Base-by-base conservation (phyloP, 331 rosid genomes). In the Dryas integrifolia region DNA sequence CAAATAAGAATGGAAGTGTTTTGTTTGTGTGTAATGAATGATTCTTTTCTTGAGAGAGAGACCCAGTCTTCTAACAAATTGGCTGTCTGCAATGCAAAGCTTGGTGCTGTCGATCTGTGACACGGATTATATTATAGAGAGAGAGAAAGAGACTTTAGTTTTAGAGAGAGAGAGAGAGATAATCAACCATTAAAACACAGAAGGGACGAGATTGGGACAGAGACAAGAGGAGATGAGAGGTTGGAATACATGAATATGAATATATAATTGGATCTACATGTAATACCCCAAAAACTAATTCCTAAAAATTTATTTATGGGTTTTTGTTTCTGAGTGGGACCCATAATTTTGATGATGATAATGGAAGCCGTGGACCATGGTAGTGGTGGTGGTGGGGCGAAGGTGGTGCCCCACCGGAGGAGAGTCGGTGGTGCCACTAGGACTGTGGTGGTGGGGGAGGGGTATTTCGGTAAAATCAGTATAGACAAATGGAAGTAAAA, bases 31-130 rank as follows among this genome's bases (percentile, higher is more conserved):
- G 77, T 55, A 74, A 74, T 74, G 76, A 84, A 80, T 77, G 86
- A 87, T 89, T 84, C 87, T 84, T 88, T 88, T 68, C 92, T 84
- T 87, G 85, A 76, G 65, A 84, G 79, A 76, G 51, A 84, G 79
- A 79, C 86, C 64, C 68, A 77, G 82, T 77, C 48, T 48, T 74
- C 41, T 47, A 67, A 57, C 81, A 24, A 41, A 72, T 65, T 84
- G 86, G 69, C 57, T 76, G 80, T 73, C 75, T 78, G 78, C 66
- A 74, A 71, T 62, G 14, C 30, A 75, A 16, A 18, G 44, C 70
- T 55, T 43, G 50, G 64, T 53, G 61, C 47, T 73, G 70, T 67
- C 72, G 73, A 71, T 76, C 76, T 60, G 84, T 59, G 71, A 58
- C 81, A 58, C 79, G 66, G 67, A 40, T 49, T 18, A 62, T 58